Percentiles rank a stretch among this genome's conserved stretches.
phyloP scores from a whole-genome alignment of 2,329 filamentous ascomycete species.

The Colletotrichum chrysophilum region DNA sequence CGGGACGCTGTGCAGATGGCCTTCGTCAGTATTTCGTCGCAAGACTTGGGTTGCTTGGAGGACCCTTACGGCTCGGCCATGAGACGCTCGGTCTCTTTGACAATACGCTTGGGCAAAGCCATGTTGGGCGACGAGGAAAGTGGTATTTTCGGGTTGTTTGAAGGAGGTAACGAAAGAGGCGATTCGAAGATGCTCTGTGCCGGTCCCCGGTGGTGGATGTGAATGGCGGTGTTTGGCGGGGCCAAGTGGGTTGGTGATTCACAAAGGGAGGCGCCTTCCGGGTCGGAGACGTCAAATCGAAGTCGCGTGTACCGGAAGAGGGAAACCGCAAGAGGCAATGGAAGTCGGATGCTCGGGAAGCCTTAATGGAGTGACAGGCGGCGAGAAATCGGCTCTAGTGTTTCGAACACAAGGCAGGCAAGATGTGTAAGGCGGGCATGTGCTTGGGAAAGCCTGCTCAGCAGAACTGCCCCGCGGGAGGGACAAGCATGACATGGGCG shows the following conservation, averaged over 20 bases:
- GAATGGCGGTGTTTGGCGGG: conserved; percentile 7
- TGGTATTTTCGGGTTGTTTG: neutral
- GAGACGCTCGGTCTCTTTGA: conserved; percentile 97
- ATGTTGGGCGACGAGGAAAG: conserved; percentile 36
- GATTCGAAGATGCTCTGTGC: neutral
- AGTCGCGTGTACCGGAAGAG: neutral
- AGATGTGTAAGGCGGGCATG: conserved; percentile 7
- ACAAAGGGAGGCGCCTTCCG: neutral
- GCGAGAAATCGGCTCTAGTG: conserved; percentile 1
- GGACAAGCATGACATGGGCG: conserved; percentile 7
- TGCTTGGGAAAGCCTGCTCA: conserved; percentile 15
- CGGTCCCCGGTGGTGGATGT: neutral
- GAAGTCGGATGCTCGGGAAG: conserved; percentile 3
- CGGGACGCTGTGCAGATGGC: conserved; percentile 70
- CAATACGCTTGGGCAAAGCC: conserved; percentile 93
- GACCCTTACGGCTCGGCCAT: conserved; percentile 90
- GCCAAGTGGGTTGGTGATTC: conserved; percentile 8
- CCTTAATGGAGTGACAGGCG: neutral
- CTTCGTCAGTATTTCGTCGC: neutral
- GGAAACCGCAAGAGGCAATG: neutral
- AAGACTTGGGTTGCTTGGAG: neutral
- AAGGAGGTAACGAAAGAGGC: neutral
- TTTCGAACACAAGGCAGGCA: conserved; percentile 9
- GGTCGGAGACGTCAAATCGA: neutral
- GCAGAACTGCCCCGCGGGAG: conserved; percentile 14